A percentile compares a stretch with the other conserved stretches of the same genome.
phyloP scores from a whole-genome alignment of 176 grass and related monocot species.

The Oryza coarctata region DNA sequence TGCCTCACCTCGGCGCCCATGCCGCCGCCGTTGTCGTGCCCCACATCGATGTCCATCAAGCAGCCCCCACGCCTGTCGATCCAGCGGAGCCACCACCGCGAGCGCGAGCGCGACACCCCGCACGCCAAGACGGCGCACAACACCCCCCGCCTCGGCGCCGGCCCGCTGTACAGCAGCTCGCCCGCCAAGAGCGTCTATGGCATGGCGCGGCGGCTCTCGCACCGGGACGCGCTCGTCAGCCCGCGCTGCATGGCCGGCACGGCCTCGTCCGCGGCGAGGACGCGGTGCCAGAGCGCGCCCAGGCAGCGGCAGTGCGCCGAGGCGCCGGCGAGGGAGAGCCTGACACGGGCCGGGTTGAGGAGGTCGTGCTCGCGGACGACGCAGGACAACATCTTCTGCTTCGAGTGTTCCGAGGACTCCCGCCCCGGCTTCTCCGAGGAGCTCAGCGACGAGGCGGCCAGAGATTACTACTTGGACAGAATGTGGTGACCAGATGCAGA shows the following conservation, averaged over 20 bases:
- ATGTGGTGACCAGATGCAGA: slow-evolving; percentile 60
- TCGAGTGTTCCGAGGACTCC: slow-evolving; percentile 15
- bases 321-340: slow-evolving; percentile 24
- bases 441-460: slow-evolving; percentile 39
- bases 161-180: background rate
- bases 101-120: background rate
- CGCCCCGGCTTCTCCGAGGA: slow-evolving; percentile 28
- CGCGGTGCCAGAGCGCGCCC: slow-evolving; percentile 65
- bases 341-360: slow-evolving; percentile 28
- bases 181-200: slow-evolving; percentile 53
- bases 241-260: slow-evolving; percentile 87
- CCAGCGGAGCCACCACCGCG: background rate
- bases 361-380: slow-evolving; percentile 40
- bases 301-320: slow-evolving; percentile 41
- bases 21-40: slow-evolving; percentile 11
- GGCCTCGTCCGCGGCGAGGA: slow-evolving; percentile 67
- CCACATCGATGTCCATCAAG: slow-evolving; percentile 37
- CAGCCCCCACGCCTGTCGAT: slow-evolving; percentile 26
- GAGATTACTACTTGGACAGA: slow-evolving; percentile 81
- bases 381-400: slow-evolving; percentile 34
- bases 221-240: slow-evolving; percentile 36
- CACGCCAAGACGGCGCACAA: slow-evolving; percentile 54
- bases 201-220: slow-evolving; percentile 19
- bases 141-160: slow-evolving; percentile 39
- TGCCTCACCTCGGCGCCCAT: background rate